Conservation (phyloP, 2,329 filamentous ascomycete species). For the Clonostachys solani region DNA sequence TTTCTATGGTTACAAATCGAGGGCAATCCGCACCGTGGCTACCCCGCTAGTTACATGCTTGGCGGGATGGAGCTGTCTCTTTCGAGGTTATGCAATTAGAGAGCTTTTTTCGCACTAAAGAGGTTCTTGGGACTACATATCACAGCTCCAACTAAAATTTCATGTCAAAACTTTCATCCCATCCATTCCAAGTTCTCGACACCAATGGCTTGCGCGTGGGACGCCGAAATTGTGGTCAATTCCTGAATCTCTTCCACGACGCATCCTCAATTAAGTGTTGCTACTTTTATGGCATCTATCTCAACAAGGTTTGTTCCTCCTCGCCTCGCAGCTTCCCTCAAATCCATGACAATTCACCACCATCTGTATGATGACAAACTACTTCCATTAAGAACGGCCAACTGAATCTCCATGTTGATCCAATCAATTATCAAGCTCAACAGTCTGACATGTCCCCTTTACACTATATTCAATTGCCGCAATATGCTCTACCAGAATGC, state of each 20-base stretch:
- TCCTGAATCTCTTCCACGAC: neutral
- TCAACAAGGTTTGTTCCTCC: neutral
- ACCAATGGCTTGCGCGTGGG: neutral
- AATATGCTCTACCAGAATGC: slow-evolving; percentile 3
- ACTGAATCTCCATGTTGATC: slow-evolving; percentile 57
- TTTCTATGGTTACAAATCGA: too few species aligned
- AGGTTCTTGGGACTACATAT: neutral
- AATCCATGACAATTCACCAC: too few species aligned
- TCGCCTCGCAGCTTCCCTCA: neutral
- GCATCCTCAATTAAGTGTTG: neutral
- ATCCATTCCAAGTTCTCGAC: neutral
- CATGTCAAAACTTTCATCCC: neutral
- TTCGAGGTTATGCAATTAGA: neutral
- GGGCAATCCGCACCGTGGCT: neutral
- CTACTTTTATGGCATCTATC: neutral
- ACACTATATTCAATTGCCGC: neutral
- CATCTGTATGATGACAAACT: slow-evolving; percentile 46
- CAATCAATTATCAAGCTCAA: slow-evolving; percentile 58
- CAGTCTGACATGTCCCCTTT: slow-evolving; percentile 44
- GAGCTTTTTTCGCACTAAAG: neutral
- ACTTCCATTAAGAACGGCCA: slow-evolving; percentile 62
- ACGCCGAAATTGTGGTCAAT: neutral
- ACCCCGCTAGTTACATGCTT: neutral
- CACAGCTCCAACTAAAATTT: neutral
- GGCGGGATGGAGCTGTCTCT: too few species aligned